Percentiles rank a stretch among this genome's conserved stretches.
Conservation (phyloP, 306 rosid genomes). For the Carpinus fangiana region DNA sequence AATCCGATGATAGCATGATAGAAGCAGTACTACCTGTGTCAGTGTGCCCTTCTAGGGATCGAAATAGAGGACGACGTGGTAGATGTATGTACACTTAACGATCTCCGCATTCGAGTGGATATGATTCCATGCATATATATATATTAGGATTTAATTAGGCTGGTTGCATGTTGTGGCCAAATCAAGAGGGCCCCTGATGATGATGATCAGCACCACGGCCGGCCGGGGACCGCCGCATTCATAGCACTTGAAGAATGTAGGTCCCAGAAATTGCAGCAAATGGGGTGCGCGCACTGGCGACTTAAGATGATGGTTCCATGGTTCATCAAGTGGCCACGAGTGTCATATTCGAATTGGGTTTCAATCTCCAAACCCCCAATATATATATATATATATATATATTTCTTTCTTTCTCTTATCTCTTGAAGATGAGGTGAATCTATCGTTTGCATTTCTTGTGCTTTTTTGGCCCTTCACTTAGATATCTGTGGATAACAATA, state of each 20-base stretch:
- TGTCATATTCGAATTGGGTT: constrained; percentile 18
- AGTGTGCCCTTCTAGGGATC: background rate
- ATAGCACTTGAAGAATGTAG: constrained; percentile 44
- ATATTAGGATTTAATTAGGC: too few relatives aligned
- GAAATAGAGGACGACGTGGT: constrained; percentile 2
- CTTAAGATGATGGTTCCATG: background rate
- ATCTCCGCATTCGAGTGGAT: background rate
- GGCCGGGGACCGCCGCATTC: constrained; percentile 37
- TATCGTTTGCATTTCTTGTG: constrained; percentile 61
- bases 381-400: too few relatives aligned
- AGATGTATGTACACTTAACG: constrained; percentile 4
- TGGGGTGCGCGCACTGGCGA: background rate
- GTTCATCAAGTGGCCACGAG: constrained; percentile 47
- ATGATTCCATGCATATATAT: background rate
- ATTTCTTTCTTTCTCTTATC: constrained; percentile 60
- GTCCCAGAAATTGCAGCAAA: constrained; percentile 33
- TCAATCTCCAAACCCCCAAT: constrained; percentile 7
- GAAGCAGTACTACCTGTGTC: too few relatives aligned
- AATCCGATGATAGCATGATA: too few relatives aligned
- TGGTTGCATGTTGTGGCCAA: background rate
- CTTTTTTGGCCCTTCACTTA: constrained; percentile 87
- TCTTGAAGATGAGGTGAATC: constrained; percentile 76
- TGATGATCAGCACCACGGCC: too few relatives aligned
- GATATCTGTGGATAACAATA: constrained; percentile 78
- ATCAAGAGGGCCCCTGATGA: constrained; percentile 29